A percentile compares a stretch with the other conserved stretches of the same genome.
These are phyloP conservation scores for Erysimum pusillum DNA, from an alignment of 441 rosid species.

Conservation along the genomic window DNA sequence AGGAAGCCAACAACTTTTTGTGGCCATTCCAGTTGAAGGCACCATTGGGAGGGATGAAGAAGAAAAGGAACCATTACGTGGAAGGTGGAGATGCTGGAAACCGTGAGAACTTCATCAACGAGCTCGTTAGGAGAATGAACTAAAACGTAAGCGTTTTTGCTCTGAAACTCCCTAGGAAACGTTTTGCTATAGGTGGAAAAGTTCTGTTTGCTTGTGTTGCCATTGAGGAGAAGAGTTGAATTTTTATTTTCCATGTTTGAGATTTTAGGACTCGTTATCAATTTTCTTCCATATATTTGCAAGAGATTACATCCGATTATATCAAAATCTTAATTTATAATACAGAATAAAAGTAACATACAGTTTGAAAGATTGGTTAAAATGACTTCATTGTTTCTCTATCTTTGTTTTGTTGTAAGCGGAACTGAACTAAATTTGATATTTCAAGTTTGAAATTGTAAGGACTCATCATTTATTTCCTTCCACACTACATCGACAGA, in stretches of 20 bases:
- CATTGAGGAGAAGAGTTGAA: not conserved
- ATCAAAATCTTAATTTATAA: not conserved
- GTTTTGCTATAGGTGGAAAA: not conserved
- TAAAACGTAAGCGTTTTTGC: slow-evolving; percentile 34
- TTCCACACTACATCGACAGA: not conserved
- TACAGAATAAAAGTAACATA: too few relatives aligned
- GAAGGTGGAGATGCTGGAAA: slow-evolving; percentile 91
- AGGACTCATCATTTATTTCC: not conserved
- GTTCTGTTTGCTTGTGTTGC: slow-evolving; percentile 1
- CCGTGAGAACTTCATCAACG: slow-evolving; percentile 75
- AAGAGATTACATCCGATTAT: not conserved
- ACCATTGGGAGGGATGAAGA: slow-evolving; percentile 76
- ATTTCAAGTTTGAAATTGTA: too few relatives aligned
- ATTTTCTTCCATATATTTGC: not conserved
- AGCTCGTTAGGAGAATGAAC: slow-evolving; percentile 80
- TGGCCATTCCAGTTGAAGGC: slow-evolving; percentile 90
- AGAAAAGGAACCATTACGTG: slow-evolving; percentile 83
- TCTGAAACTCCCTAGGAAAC: not conserved
- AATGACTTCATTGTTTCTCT: too few relatives aligned
- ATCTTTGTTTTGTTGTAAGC: too few relatives aligned
- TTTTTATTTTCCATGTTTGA: not conserved
- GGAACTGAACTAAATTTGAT: too few relatives aligned
- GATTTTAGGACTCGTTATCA: not conserved
- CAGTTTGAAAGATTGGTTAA: too few relatives aligned
- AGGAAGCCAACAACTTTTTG: slow-evolving; percentile 82